Conservation (phyloP, 768 basidiomycete genomes). For the Suillus plorans region DNA sequence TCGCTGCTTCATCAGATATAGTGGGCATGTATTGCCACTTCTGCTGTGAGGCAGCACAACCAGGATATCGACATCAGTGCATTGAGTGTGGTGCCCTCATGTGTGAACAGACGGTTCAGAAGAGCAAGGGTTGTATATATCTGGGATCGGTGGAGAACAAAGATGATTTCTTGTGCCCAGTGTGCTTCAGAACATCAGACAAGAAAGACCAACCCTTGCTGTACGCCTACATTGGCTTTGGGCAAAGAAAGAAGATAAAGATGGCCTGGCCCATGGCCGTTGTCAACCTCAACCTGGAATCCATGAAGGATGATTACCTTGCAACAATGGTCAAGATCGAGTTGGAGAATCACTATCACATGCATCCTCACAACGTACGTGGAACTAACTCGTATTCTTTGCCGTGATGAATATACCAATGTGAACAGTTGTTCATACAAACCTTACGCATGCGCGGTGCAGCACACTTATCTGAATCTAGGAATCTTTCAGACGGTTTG, state of each 20-base stretch:
- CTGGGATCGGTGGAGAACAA: neutral
- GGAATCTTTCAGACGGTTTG: neutral
- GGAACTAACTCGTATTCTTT: too few species aligned
- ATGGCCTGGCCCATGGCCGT: neutral
- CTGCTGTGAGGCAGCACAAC: too few species aligned
- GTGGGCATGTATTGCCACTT: too few species aligned
- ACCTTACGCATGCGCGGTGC: neutral
- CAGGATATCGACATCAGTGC: too few species aligned
- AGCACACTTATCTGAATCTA: neutral
- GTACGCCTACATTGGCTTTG: neutral
- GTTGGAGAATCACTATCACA: neutral
- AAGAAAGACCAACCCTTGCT: neutral
- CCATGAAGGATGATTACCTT: neutral
- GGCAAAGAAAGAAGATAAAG: neutral
- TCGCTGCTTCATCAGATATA: too few species aligned
- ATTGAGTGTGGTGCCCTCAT: too few species aligned
- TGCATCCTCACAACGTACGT: too few species aligned
- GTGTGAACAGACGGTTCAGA: too few species aligned
- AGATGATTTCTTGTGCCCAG: neutral
- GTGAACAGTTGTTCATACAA: too few species aligned
- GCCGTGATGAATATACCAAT: too few species aligned
- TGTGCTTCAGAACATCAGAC: neutral
- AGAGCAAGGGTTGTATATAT: neutral
- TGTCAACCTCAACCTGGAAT: neutral
- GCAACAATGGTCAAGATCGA: neutral